A percentile compares a stretch with the other conserved stretches of the same genome.
phyloP scores from a whole-genome alignment of 2,329 filamentous ascomycete species.

The Botrytis paeoniae region DNA sequence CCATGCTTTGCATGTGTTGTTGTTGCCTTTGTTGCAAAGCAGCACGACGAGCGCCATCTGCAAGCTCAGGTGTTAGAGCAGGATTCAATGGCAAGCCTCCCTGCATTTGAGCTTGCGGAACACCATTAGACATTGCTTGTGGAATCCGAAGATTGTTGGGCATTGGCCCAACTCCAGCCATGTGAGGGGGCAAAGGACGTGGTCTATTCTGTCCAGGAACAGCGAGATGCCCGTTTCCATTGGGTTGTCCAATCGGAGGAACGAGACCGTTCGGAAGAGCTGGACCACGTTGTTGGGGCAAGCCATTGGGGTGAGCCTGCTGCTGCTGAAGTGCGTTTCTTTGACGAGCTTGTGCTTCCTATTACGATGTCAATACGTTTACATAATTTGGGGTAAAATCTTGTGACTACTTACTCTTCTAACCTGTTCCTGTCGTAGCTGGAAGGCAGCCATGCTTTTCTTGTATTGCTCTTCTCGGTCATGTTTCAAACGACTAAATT shows the following conservation, averaged over 20 bases:
- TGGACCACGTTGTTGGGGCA: slow-evolving; percentile 23
- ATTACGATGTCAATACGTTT: slow-evolving; percentile 35
- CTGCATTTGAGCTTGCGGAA: slow-evolving; percentile 70
- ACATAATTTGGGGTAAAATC: neutral
- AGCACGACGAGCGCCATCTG: slow-evolving; percentile 64
- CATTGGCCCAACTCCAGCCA: slow-evolving; percentile 38
- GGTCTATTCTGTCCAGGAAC: slow-evolving; percentile 35
- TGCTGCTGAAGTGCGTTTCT: slow-evolving; percentile 28
- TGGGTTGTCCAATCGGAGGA: slow-evolving; percentile 27
- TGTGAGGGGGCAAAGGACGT: slow-evolving; percentile 33
- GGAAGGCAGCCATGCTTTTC: slow-evolving; percentile 54
- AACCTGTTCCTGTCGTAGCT: slow-evolving; percentile 42
- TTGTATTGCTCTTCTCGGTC: slow-evolving; percentile 73
- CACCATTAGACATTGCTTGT: slow-evolving; percentile 52
- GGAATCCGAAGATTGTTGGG: slow-evolving; percentile 34
- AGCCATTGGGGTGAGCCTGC: slow-evolving; percentile 21
- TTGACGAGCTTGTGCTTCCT: slow-evolving; percentile 41
- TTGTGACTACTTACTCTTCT: slow-evolving; percentile 48
- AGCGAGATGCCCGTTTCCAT: slow-evolving; percentile 22
- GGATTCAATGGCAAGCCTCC: slow-evolving; percentile 54
- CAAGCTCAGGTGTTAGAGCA: slow-evolving; percentile 51
- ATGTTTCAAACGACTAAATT: slow-evolving; percentile 85
- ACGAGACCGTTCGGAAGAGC: slow-evolving; percentile 27
- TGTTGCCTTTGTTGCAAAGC: slow-evolving; percentile 40
- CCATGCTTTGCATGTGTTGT: slow-evolving; percentile 26